Conservation (phyloP, 2,329 filamentous ascomycete genomes). For the Xylaria sp. region DNA sequence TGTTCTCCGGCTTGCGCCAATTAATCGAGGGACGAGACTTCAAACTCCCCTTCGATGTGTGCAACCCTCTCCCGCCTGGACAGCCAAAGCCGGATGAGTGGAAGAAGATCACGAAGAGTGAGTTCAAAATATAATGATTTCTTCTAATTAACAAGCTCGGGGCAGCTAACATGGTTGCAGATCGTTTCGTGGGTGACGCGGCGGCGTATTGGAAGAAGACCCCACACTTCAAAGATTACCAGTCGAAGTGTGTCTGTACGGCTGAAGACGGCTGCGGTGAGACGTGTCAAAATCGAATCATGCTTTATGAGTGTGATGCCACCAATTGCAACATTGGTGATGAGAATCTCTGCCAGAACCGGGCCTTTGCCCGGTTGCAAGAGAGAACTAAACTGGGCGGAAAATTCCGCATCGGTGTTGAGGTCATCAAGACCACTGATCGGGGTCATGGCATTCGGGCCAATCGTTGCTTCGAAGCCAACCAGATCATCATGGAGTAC, state of each 20-base stretch:
- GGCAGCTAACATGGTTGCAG: constrained; percentile 43
- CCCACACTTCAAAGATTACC: constrained; percentile 67
- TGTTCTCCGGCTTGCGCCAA: constrained; percentile 68
- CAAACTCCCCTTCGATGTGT: constrained; percentile 83
- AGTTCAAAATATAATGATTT: constrained; percentile 31
- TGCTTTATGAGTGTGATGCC: constrained; percentile 94
- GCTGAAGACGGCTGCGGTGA: constrained; percentile 78
- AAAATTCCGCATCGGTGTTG: constrained; percentile 86
- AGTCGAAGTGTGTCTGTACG: constrained; percentile 72
- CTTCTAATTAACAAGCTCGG: not conserved
- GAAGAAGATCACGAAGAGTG: constrained; percentile 87
- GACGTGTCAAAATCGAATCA: constrained; percentile 87
- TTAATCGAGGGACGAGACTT: constrained; percentile 73
- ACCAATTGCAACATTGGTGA: constrained; percentile 77
- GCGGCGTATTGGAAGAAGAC: constrained; percentile 74
- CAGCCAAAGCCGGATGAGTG: constrained; percentile 92
- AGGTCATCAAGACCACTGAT: constrained; percentile 85
- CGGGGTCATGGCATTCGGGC: constrained; percentile 88
- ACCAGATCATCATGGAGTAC: constrained; percentile 98
- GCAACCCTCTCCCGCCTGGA: constrained; percentile 76
- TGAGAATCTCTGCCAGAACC: constrained; percentile 68
- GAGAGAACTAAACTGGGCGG: constrained; percentile 71
- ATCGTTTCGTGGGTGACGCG: constrained; percentile 85
- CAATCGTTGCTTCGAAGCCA: constrained; percentile 78
- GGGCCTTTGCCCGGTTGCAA: constrained; percentile 76